Percentiles rank a stretch among this genome's conserved stretches.
These are phyloP conservation scores for Candida patagonica DNA, from an alignment of 805 yeast species.

Conservation along the genomic window DNA sequence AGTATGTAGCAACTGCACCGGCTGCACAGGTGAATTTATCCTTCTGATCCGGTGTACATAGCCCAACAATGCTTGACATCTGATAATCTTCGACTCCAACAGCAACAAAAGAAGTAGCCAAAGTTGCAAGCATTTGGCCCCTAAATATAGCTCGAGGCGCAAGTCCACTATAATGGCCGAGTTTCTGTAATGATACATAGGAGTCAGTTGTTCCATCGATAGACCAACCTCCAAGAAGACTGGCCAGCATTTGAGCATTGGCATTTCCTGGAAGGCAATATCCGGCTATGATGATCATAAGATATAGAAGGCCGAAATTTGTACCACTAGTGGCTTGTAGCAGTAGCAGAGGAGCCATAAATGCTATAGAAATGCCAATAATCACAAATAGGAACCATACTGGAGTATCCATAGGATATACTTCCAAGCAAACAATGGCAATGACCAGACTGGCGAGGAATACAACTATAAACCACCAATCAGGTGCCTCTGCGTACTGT, in stretches of 20 bases:
- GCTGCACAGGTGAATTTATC: slow-evolving; percentile 30
- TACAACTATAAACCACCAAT: slow-evolving; percentile 56
- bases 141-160: slow-evolving; percentile 36
- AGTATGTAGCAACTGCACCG: slow-evolving; percentile 37
- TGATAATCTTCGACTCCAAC: slow-evolving; percentile 28
- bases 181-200: slow-evolving; percentile 46
- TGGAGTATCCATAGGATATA: slow-evolving; percentile 42
- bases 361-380: slow-evolving; percentile 41
- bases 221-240: slow-evolving; percentile 34
- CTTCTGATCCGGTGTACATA: slow-evolving; percentile 28
- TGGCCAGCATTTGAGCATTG: slow-evolving; percentile 41
- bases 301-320: slow-evolving; percentile 49
- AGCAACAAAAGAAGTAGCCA: slow-evolving; percentile 28
- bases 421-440: slow-evolving; percentile 34
- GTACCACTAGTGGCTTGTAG: slow-evolving; percentile 52
- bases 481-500: slow-evolving; percentile 61
- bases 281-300: slow-evolving; percentile 57
- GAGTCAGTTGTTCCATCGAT: slow-evolving; percentile 58
- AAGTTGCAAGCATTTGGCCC: slow-evolving; percentile 33
- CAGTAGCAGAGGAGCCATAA: slow-evolving; percentile 52
- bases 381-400: slow-evolving; percentile 56
- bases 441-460: slow-evolving; percentile 36
- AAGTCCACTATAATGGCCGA: slow-evolving; percentile 36
- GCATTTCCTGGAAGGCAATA: slow-evolving; percentile 58
- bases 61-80: slow-evolving; percentile 25